A percentile compares a stretch with the other conserved stretches of the same genome.
Conservation (phyloP, 805 yeast species). For the Suhomyces faveliae region DNA sequence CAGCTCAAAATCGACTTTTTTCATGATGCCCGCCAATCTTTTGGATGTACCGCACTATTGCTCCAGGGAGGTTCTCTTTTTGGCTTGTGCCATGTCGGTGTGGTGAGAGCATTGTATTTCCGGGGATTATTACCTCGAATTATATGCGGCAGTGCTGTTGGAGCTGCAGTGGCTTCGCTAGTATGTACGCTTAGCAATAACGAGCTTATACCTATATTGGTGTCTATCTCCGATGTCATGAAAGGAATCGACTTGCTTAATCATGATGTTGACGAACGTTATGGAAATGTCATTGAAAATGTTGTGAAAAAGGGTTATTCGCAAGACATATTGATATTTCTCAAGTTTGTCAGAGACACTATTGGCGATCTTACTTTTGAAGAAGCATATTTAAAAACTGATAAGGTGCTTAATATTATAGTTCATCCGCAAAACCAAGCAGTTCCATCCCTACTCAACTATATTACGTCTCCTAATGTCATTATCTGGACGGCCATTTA, state of each 20-base stretch:
- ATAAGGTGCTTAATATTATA: conserved; percentile 76
- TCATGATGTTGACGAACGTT: conserved; percentile 55
- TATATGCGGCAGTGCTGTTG: conserved; percentile 89
- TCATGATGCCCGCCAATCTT: conserved; percentile 81
- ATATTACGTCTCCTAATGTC: conserved; percentile 91
- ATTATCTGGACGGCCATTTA: conserved; percentile 82
- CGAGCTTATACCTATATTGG: conserved; percentile 53
- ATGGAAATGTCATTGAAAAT: conserved; percentile 71
- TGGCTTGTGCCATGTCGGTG: conserved; percentile 93
- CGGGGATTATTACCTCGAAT: conserved; percentile 79
- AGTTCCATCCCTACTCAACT: conserved; percentile 74
- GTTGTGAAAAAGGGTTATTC: conserved; percentile 80
- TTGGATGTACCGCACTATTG: conserved; percentile 87
- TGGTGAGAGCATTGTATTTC: conserved; percentile 75
- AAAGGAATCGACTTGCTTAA: conserved; percentile 46
- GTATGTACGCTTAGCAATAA: conserved; percentile 71
- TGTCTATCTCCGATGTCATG: conserved; percentile 40
- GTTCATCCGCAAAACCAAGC: conserved; percentile 76
- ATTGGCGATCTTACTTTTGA: conserved; percentile 89
- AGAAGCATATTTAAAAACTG: conserved; percentile 82
- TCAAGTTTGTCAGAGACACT: conserved; percentile 70
- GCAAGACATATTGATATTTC: conserved; percentile 76
- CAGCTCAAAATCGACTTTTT: conserved; percentile 72
- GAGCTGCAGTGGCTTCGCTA: conserved; percentile 87
- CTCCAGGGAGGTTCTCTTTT: conserved; percentile 94